A percentile compares a stretch with the other conserved stretches of the same genome.
These are phyloP conservation scores for Cystobasidium slooffiae DNA, from an alignment of 1,284 basidiomycete species.

Conservation along the genomic window DNA sequence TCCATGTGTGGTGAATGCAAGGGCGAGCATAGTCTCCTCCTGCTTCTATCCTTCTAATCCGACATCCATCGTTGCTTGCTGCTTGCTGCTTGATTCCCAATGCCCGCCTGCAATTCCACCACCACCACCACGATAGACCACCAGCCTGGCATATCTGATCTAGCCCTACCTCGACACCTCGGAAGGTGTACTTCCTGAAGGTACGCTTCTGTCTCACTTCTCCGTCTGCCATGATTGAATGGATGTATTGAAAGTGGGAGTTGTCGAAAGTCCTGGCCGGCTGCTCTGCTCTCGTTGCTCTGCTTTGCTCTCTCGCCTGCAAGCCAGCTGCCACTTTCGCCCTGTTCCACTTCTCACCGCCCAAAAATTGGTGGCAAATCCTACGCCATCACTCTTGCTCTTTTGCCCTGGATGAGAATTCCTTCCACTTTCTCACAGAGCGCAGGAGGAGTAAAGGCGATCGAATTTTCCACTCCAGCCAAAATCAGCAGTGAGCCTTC, in stretches of 20 bases:
- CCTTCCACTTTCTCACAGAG: not conserved
- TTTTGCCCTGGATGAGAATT: not conserved
- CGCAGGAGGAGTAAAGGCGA: too few species aligned
- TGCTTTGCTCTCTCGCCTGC: too few species aligned
- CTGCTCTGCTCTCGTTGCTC: not conserved
- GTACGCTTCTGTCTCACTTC: constrained; percentile 72
- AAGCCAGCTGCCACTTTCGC: too few species aligned
- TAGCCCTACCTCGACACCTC: constrained; percentile 73
- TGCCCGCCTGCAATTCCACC: not conserved
- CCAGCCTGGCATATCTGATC: not conserved
- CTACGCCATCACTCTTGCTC: not conserved
- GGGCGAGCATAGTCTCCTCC: too few species aligned
- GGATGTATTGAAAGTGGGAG: not conserved
- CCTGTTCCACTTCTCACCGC: too few species aligned
- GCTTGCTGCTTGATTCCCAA: too few species aligned
- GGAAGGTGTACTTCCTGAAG: constrained; percentile 98
- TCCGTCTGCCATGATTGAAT: constrained; percentile 53
- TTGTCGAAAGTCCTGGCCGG: not conserved
- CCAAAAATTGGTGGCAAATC: constrained; percentile 15
- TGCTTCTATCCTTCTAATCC: too few species aligned
- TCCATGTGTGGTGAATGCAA: too few species aligned
- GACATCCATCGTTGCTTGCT: too few species aligned
- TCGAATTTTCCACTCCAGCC: not conserved
- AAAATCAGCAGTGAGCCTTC: not conserved
- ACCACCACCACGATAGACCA: constrained; percentile 20